Conservation (phyloP, 495 filamentous ascomycete genomes). For the Trichoderma orchidacearum region DNA sequence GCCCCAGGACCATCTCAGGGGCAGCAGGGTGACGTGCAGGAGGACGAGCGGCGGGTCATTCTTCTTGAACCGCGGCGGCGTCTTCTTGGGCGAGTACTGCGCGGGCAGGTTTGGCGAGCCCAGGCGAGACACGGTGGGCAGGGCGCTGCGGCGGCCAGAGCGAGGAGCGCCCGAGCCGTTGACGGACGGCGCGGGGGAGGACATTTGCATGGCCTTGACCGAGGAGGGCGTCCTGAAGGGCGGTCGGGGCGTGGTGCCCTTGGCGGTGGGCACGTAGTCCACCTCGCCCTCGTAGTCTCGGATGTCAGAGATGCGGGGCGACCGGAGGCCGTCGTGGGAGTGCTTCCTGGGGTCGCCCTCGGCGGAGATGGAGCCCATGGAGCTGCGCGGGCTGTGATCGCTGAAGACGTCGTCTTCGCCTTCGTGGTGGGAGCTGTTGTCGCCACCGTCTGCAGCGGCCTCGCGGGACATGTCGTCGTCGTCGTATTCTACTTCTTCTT, state of each 20-base stretch:
- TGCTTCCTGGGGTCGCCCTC: slow-evolving; percentile 8
- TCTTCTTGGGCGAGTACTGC: slow-evolving; percentile 45
- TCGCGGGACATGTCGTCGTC: slow-evolving; percentile 5
- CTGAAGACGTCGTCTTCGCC: slow-evolving; percentile 43
- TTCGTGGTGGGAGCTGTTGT: slow-evolving; percentile 31
- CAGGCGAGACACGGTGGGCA: slow-evolving; percentile 33
- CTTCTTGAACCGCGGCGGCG: slow-evolving; percentile 34
- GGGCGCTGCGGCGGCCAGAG: slow-evolving; percentile 12
- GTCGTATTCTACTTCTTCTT: slow-evolving; percentile 4
- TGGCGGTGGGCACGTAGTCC: slow-evolving; percentile 21
- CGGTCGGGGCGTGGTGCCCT: slow-evolving; percentile 21
- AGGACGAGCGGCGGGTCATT: slow-evolving; percentile 59
- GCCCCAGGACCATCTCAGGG: slow-evolving; percentile 56
- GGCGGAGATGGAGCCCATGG: slow-evolving; percentile 23
- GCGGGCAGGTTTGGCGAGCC: slow-evolving; percentile 27
- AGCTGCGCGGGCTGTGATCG: slow-evolving; percentile 32
- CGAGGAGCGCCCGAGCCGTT: slow-evolving; percentile 31
- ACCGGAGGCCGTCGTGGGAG: slow-evolving; percentile 10
- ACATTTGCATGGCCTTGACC: slow-evolving; percentile 68
- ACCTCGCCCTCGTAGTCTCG: slow-evolving; percentile 27
- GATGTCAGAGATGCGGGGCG: slow-evolving; percentile 26
- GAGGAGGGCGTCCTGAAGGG: slow-evolving; percentile 53
- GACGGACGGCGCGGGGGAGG: slow-evolving; percentile 42
- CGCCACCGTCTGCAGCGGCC: slow-evolving; percentile 18
- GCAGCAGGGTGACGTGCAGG: slow-evolving; percentile 74